Base-by-base conservation (phyloP, 2,329 filamentous ascomycete species). In the Pleochaeta shiraiana region DNA sequence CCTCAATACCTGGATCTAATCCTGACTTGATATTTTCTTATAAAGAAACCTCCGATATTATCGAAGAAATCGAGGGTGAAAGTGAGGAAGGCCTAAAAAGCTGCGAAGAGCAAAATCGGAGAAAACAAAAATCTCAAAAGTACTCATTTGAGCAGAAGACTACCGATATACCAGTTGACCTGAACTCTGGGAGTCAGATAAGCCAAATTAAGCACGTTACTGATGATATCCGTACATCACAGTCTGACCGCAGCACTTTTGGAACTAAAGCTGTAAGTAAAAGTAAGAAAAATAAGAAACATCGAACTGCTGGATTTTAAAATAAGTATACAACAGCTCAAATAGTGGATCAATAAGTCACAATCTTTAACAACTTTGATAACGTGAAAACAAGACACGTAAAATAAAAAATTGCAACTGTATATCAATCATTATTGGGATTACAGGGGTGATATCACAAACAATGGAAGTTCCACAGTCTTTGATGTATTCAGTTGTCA, bases 161-260 rank as follows among this genome's bases (percentile, higher is more conserved):
- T 24, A 67, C 53, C 47, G 67, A 43, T 4, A 43, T 2, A 14
- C 14, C 66, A 24, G 65, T 65, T 24, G 63, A 76, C 74, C 28
- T 74, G 73, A 28, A 78, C 74, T 79, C 77, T 63, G 78, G 79
- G 14, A 12, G 1, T 14, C 14, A 12, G 14, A 14, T 43, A n/a
- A 43, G 39, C 2, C 39, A 43, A 30, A 30, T 12, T 55, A n/a
- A 26, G 28, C n/a, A 55, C 28, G 24, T 6, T 3, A 30, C 9
- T 12, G 68, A 66, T 61, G 70, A 73, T 12, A 4, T 73, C 0
- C 68, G 72, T 14, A 73, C 73, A 71, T 73, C 78, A n/a, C 79
- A 81, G 70, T 78, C 79, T 14, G 73, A 78, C 26, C 67, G 75
- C n/a, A 79, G 79, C 1, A 67, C 71, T 4, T 79, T 79, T 74